Conservation (phyloP, 441 rosid species). For the Syzygium malaccense region DNA sequence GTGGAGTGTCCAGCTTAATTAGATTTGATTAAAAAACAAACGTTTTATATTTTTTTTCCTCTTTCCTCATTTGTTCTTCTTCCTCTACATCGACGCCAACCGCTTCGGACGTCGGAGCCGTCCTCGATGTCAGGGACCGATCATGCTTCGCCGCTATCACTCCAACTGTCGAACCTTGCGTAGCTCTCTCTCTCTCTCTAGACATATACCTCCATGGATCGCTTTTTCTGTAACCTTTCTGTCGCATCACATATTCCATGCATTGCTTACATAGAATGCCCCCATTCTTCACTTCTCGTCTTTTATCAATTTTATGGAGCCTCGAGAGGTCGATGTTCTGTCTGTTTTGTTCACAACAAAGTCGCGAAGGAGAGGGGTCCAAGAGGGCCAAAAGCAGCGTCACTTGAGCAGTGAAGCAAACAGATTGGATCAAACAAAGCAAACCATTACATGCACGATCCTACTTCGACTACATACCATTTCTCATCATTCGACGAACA, state of each 20-base stretch:
- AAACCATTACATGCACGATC: background rate
- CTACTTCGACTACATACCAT: background rate
- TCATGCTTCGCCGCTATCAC: background rate
- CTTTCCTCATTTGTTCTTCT: background rate
- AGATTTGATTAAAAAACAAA: background rate
- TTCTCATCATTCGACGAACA: background rate
- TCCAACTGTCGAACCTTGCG: background rate
- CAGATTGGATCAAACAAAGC: background rate
- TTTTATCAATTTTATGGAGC: background rate
- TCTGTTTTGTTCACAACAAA: background rate
- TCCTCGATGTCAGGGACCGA: background rate
- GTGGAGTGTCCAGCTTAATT: background rate
- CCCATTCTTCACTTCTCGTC: background rate
- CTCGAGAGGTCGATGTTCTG: background rate
- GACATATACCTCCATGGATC: background rate
- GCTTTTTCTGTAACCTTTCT: background rate
- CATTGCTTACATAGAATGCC: background rate
- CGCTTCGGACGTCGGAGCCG: background rate
- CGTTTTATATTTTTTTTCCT: background rate
- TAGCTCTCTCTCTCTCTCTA: background rate
- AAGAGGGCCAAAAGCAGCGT: background rate
- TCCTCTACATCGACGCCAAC: background rate
- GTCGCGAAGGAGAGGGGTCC: background rate
- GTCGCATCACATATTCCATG: background rate
- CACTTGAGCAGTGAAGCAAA: background rate